Conservation (phyloP, 495 filamentous ascomycete genomes). For the Neurospora sp. region DNA sequence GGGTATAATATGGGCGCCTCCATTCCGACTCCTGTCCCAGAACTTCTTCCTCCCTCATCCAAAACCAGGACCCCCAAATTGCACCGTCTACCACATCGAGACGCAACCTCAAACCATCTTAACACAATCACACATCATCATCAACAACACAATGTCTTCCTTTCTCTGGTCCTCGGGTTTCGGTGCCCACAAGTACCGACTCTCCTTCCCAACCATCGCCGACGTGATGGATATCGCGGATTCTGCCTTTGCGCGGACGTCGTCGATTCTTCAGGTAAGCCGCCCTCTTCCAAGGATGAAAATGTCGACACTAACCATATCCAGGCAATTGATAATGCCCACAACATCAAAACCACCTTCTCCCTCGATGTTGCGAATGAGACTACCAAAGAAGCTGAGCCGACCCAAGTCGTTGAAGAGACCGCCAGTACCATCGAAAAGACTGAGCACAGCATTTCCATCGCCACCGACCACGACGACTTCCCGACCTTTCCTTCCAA, state of each 20-base stretch:
- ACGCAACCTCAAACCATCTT: not conserved
- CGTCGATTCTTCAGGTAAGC: not conserved
- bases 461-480: not conserved
- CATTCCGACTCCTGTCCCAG: not conserved
- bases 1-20: not conserved
- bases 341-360: too few species aligned
- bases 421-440: not conserved
- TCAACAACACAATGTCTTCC: not conserved
- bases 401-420: not conserved
- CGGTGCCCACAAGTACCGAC: not conserved
- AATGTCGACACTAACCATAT: not conserved
- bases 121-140: not conserved
- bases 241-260: not conserved
- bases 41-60: not conserved
- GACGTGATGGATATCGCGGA: not conserved
- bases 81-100: not conserved
- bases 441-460: not conserved
- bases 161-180: not conserved
- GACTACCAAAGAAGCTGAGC: not conserved
- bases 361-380: not conserved
- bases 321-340: not conserved
- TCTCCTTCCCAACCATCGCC: not conserved
- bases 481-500: not conserved
- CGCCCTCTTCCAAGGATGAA: not conserved
- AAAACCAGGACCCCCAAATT: not conserved